These are phyloP conservation scores for Nemophila menziesii DNA, from an alignment of 257 asterid species.

Conservation along the genomic window DNA sequence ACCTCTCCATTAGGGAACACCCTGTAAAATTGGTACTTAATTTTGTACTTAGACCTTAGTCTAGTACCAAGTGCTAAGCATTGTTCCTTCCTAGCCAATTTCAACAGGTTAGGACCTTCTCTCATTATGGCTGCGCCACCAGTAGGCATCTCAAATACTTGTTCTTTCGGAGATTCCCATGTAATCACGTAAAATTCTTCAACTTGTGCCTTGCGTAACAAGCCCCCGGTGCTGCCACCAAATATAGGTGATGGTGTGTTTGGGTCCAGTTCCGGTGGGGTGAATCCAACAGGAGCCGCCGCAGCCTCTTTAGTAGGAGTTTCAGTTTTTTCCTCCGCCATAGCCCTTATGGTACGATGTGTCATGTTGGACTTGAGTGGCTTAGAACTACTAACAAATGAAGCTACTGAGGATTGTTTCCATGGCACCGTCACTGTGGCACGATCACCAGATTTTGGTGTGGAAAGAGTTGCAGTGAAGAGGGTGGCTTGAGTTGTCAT, in stretches of 20 bases:
- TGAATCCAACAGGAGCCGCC: slow-evolving; percentile 76
- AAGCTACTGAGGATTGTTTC: slow-evolving; percentile 37
- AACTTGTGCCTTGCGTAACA: slow-evolving; percentile 76
- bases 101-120: slow-evolving; percentile 73
- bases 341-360: slow-evolving; percentile 43
- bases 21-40: slow-evolving; percentile 74
- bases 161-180: slow-evolving; percentile 92
- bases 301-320: slow-evolving; percentile 20
- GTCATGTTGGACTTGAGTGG: slow-evolving; percentile 17
- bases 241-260: slow-evolving; percentile 93
- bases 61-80: slow-evolving; percentile 79
- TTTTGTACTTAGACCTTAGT: slow-evolving; percentile 82
- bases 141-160: slow-evolving; percentile 89
- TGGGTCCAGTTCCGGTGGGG: slow-evolving; percentile 86
- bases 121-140: slow-evolving; percentile 98
- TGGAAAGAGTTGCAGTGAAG: too few species aligned
- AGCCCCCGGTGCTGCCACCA: slow-evolving; percentile 93
- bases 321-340: slow-evolving; percentile 34
- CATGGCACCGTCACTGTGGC: slow-evolving; percentile 30
- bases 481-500: slow-evolving; percentile 86
- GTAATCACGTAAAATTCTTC: slow-evolving; percentile 92
- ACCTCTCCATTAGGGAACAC: slow-evolving; percentile 93
- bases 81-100: slow-evolving; percentile 86
- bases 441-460: too few species aligned
- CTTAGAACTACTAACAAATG: slow-evolving; percentile 34